Base-by-base conservation (phyloP, 164 flowering plant species). In the Cinnamomum chago region DNA sequence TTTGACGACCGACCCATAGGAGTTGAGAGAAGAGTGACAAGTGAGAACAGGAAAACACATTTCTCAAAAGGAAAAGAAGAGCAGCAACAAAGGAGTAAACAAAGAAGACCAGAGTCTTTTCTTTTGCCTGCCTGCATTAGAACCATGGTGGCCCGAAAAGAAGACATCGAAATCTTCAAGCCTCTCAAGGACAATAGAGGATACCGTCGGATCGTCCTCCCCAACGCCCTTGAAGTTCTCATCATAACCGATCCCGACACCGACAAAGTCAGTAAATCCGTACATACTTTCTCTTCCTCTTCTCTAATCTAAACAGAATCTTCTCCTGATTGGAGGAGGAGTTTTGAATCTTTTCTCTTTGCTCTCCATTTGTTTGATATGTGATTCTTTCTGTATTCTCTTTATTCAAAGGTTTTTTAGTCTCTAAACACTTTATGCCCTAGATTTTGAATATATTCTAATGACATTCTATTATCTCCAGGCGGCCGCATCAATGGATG, bases 181-280 rank as follows among this genome's bases (percentile, higher is more conserved):
- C 92, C 99, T 0, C 83, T 94, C 1, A 90, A 83, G 55, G 99
- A 95, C 78, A 89, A 88, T 79, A 85, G 99, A 69, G 90, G 87
- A 73, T 95, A 95, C 82, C 60, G 86, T 60, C 81, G 98, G 70
- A 79, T 93, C 70, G 90, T 90, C 68, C 97, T 95, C 69, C 71
- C 65, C 2, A 95, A 95, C 79, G 81, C 89, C 65, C 93, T 95
- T 51, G 81, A 92, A 72, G 98, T 86, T 70, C 93, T 95, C 58
- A 89, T 95, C 84, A 87, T 95, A 79, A 90, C 92, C 79, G 99
- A 95, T 81, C 96, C 97, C 2, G 96, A 95, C 18, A 93, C 99
- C 13, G 99, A 95, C 75, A 95, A 93, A 91, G 98, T 91, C 20
- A 14, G 14, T 50, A 0, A 25, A 18, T 18, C 2, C 47, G 9